Base-by-base conservation (phyloP, 2,329 filamentous ascomycete genomes). In the Colletotrichum sp. region DNA sequence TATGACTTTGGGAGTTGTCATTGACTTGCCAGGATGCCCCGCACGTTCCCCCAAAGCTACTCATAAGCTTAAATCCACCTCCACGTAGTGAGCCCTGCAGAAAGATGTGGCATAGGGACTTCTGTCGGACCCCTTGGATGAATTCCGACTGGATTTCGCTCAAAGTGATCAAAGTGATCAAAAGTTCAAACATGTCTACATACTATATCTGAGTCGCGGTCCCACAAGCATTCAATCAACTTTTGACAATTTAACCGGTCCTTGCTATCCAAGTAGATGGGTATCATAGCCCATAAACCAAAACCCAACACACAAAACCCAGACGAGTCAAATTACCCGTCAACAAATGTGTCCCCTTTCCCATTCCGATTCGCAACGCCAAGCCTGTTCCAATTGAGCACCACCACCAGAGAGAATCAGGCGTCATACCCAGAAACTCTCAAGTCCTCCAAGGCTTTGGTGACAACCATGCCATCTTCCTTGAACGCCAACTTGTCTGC, bases 391-490 rank as follows among this genome's bases (percentile, higher is more conserved):
- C 52, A 24, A 3, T 14, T 21, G 6, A 14, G 36, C 30, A 32
- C 21, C 36, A 52, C 0, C 9, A 52, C 26, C 71, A 18, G 7
- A 55, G 12, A 3, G 8, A 24, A 36, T 77, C 68, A 82, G 30
- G 81, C 77, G 39, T 79, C 75, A 68, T 81, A 81, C n/a, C 81
- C 80, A 26, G 79, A 79, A 36, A 60, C 69, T 34, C 79, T 79
- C 78, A 82, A 79, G 13, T 82, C 80, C 21, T 69, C 66, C 43
- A 83, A 32, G 3, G 80, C 80, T 71, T 82, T 81, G 14, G 80
- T 78, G 52, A 83, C 78, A 10, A 81, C 81, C 43, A 79, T 77
- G 6, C 77, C 77, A 52, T 83, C 79, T 4, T 78, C 79, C 24
- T 76, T 72, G 26, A 77, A 78, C 30, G 77, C 78, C 78, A 82